Evolutionary conservation across 352 stramenopile species (phyloP), one percentile per base, ranked within the genome.

Genomic region (Phytopythium montanum): DNA sequence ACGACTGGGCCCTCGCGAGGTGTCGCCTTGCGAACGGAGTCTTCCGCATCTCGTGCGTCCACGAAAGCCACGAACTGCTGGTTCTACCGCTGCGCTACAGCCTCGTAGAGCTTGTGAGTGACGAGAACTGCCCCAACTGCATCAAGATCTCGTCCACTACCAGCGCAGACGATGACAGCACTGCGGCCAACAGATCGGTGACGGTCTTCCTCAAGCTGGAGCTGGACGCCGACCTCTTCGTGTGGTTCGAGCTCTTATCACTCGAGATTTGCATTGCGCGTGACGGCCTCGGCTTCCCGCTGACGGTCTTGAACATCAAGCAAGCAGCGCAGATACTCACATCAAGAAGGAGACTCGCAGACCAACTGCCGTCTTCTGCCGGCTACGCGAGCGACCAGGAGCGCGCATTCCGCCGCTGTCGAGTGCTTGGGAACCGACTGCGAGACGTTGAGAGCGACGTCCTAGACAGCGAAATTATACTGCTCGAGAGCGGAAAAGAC

Each of bases 191-290:
- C 12, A n/a, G 23, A 45, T 45, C 18, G 1, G 50, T 23, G 10
- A 19, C n/a, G 1, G 54, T 88, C 26, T 73, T 73, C 54, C 45
- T 87, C 61, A 85, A 76, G 19, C 48, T 87, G 8, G 55, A 67
- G 23, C 51, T 69, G 25, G 79, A 87, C 28, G 44, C 55, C 26
- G 76, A 90, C 28, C 59, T 72, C 1, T 86, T 85, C 34, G 38
- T 75, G 29, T 90, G 78, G 81, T 88, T 83, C 44, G 61, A 70
- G 12, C 55, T 88, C 39, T 56, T 90, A 3, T 65, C 71, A 6
- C 68, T 90, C 36, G 81, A 90, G 59, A 73, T 70, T 10, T 70
- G 54, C 2, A 54, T 90, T 39, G 70, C 75, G 0, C 76, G 83
- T 56, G 73, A 79, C 59, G 81, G 73, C 21, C 18, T 60, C 0